Evolutionary conservation across 1,284 basidiomycete species (phyloP).

Genomic region (Naganishia sp.): DNA sequence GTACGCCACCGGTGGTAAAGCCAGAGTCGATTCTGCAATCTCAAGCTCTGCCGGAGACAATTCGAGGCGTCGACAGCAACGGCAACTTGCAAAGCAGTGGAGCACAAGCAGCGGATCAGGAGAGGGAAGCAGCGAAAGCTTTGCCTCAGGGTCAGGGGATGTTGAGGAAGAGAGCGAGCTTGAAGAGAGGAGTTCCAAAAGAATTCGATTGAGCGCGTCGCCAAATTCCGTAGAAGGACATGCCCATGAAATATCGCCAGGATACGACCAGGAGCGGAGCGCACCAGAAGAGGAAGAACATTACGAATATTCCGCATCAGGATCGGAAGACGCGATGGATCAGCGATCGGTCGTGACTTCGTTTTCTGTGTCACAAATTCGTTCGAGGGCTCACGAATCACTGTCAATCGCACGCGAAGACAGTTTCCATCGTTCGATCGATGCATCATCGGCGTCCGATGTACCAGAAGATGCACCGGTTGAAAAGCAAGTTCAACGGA

Average conservation of each 20-base stretch:
- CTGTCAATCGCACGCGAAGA: conserved; percentile 2
- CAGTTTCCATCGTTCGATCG: conserved; percentile 14
- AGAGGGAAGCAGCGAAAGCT: neutral
- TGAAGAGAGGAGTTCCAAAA: conserved; percentile 26
- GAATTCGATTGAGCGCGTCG: conserved; percentile 26
- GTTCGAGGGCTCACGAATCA: conserved; percentile 53
- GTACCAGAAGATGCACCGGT: neutral
- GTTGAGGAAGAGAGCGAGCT: conserved; percentile 22
- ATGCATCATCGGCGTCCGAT: conserved; percentile 15
- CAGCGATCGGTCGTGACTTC: conserved; percentile 2
- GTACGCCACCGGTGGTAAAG: neutral
- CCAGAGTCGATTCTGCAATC: conserved; percentile 7
- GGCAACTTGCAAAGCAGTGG: conserved; percentile 19
- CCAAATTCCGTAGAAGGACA: neutral
- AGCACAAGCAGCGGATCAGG: conserved; percentile 23
- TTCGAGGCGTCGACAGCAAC: neutral
- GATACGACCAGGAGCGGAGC: neutral
- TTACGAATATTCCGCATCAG: conserved; percentile 21
- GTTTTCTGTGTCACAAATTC: conserved; percentile 4
- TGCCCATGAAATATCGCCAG: neutral
- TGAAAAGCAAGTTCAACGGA: neutral
- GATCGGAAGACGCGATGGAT: conserved; percentile 21
- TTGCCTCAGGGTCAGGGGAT: conserved; percentile 2
- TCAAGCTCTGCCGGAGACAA: neutral
- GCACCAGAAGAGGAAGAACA: neutral